These are phyloP conservation scores for Colletotrichum destructivum DNA, from an alignment of 2,329 filamentous ascomycete genomes.

Conservation along the genomic window DNA sequence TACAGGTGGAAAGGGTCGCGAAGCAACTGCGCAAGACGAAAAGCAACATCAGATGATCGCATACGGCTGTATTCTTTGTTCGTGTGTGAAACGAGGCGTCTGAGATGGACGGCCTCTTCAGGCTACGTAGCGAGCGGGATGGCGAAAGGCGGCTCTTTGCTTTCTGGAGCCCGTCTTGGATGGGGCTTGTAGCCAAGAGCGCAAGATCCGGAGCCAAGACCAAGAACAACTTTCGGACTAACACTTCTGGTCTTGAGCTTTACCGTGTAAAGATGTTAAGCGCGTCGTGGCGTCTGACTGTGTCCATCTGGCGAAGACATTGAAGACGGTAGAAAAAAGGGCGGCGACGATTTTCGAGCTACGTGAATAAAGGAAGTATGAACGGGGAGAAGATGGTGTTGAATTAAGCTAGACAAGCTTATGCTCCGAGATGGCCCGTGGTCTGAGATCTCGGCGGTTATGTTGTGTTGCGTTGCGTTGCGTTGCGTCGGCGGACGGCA, in stretches of 20 bases:
- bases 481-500: background rate
- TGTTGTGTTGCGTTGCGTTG: too few species aligned
- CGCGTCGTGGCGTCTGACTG: background rate
- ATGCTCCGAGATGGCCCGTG: constrained; percentile 4
- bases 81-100: background rate
- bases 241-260: too few species aligned
- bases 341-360: background rate
- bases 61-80: background rate
- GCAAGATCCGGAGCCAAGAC: background rate
- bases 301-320: background rate
- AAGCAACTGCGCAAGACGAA: background rate
- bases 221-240: background rate
- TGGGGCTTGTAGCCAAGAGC: background rate
- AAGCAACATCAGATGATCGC: too few species aligned
- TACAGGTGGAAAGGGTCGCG: background rate
- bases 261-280: too few species aligned
- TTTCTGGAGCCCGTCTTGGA: too few species aligned
- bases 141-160: background rate
- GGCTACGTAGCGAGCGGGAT: too few species aligned
- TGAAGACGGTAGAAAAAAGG: background rate
- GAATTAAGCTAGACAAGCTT: background rate
- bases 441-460: background rate
- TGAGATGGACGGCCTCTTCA: background rate
- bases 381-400: background rate
- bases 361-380: background rate